Evolutionary conservation across 768 basidiomycete species (phyloP).

Genomic region (Boletus sensibilis): DNA sequence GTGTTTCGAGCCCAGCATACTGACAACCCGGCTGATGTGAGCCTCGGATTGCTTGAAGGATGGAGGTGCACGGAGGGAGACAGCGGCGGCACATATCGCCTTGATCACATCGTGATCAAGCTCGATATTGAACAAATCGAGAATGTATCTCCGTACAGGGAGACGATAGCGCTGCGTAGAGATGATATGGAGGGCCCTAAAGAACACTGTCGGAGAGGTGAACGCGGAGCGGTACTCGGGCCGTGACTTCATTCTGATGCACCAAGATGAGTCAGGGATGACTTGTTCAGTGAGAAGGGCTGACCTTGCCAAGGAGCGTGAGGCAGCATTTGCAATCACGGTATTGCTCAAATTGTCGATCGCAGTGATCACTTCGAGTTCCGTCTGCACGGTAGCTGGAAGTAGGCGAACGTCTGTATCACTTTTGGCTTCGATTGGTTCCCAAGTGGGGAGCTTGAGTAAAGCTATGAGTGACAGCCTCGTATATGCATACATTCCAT

Average conservation of each 20-base stretch:
- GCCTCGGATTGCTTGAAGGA: conserved; percentile 44
- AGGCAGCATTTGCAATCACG: conserved; percentile 93
- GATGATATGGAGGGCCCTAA: conserved; percentile 82
- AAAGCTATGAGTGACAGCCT: conserved; percentile 4
- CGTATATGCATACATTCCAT: conserved; percentile 28
- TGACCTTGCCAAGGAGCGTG: conserved; percentile 82
- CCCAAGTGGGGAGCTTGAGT: conserved; percentile 73
- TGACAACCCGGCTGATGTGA: conserved; percentile 48
- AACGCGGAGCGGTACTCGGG: conserved; percentile 76
- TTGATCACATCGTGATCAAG: conserved; percentile 62
- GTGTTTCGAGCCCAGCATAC: conserved; percentile 59
- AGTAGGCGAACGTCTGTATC: conserved; percentile 49
- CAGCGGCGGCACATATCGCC: conserved; percentile 51
- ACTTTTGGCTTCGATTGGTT: conserved; percentile 32
- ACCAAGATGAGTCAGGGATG: neutral
- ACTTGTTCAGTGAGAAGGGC: conserved; percentile 17
- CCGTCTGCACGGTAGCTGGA: conserved; percentile 64
- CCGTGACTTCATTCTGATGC: conserved; percentile 70
- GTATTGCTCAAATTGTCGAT: conserved; percentile 95
- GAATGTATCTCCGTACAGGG: conserved; percentile 87
- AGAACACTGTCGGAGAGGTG: conserved; percentile 73
- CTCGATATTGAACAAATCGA: conserved; percentile 89
- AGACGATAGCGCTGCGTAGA: conserved; percentile 88
- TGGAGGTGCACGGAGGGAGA: conserved; percentile 48
- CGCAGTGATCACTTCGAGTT: conserved; percentile 82